phyloP scores from a whole-genome alignment of 2,329 filamentous ascomycete species.

The Didymella sp. region DNA sequence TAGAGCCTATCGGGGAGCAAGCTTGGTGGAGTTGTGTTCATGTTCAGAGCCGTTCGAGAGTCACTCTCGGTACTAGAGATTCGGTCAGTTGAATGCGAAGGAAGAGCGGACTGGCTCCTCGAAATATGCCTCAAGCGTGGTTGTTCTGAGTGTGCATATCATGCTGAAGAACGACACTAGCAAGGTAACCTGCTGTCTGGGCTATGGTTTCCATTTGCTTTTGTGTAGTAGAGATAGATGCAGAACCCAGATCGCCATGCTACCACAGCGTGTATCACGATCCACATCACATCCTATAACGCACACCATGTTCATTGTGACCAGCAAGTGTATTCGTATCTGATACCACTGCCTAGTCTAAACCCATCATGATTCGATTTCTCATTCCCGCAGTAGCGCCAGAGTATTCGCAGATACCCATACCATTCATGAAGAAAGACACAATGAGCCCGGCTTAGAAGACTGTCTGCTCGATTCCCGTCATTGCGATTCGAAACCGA shows the following conservation, averaged over 20 bases:
- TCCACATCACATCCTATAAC: not conserved
- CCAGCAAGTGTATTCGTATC: constrained; percentile 45
- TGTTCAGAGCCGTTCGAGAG: not conserved
- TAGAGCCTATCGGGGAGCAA: not conserved
- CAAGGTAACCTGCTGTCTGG: not conserved
- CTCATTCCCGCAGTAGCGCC: constrained; percentile 49
- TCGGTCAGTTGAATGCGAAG: not conserved
- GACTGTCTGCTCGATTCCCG: constrained; percentile 29
- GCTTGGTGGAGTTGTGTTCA: not conserved
- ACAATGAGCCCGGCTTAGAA: constrained; percentile 31
- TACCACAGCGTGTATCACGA: constrained; percentile 6
- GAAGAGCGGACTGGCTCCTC: not conserved
- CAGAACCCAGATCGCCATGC: not conserved
- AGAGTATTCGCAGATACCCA: constrained; percentile 33
- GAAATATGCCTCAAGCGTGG: not conserved
- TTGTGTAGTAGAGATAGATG: not conserved
- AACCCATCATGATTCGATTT: constrained; percentile 45
- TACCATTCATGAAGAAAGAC: constrained; percentile 23
- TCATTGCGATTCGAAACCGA: constrained; percentile 36
- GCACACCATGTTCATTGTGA: constrained; percentile 32
- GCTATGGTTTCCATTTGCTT: not conserved
- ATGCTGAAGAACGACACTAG: not conserved
- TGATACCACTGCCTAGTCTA: constrained; percentile 47
- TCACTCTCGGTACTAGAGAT: not conserved
- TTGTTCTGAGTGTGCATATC: not conserved